Base-by-base conservation (phyloP, 305 asterid species). In the Stenogyne calaminthoides region DNA sequence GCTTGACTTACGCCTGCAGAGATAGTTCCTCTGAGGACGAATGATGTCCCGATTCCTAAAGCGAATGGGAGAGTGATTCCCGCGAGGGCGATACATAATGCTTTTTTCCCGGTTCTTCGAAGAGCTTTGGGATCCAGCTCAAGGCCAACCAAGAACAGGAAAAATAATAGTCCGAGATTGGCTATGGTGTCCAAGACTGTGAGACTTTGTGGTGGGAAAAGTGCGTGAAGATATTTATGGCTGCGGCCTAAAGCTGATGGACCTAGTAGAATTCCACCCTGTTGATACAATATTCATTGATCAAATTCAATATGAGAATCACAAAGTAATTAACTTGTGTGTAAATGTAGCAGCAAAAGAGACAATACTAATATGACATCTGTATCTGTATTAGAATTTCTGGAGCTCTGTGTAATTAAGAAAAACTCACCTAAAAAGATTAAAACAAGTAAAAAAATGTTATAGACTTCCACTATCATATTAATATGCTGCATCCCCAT, bases 231-330 rank as follows among this genome's bases (percentile, higher is more conserved):
- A 79, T 81, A 90, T n/a, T 66, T 71, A 2, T 72, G 52, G 73
- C 54, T 90, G 22, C 90, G 86, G 51, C 97, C 95, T 19, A 90
- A 75, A 76, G 91, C 97, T 4, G 97, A 90, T 9, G 97, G 95
- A 65, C 97, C 97, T 12, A 90, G 89, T 44, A 90, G 71, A 55
- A 90, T 32, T 57, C 97, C 97, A 71, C 95, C 97, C 97, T 90
- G 84, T 14, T 63, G 52, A 66, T 52, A 71, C 0, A 70, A 6
- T 19, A 56, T 63, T 6, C 19, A 54, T 51, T 25, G 49, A 46
- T 16, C 69, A 59, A 71, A 56, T 40, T 56, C 64, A 2, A 49
- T 49, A 49, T 2, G 22, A 49, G 56, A 49, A 15, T 49, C 56
- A 49, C 56, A 49, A 16, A 47, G 20, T 47, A 47, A 15, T 47